Evolutionary conservation across 768 basidiomycete genomes (phyloP).

Genomic region (Boletus edulis): DNA sequence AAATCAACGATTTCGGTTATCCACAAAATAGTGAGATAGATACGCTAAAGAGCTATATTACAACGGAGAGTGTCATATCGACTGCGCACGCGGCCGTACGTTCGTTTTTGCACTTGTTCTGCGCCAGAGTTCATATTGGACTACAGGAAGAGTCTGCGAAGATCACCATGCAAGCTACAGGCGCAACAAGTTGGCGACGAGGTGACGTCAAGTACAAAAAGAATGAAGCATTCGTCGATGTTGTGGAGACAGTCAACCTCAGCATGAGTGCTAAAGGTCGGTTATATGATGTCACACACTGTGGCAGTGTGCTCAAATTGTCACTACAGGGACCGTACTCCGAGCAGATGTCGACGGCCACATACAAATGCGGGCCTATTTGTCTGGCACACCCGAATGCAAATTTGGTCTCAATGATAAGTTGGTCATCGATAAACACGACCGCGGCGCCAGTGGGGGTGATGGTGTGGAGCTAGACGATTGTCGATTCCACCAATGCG

Average conservation of each 20-base stretch:
- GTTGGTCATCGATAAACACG: constrained; percentile 87
- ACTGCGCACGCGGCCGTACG: constrained; percentile 80
- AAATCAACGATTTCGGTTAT: constrained; percentile 98
- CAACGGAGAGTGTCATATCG: constrained; percentile 92
- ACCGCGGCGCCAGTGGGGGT: constrained; percentile 46
- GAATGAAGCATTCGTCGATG: constrained; percentile 99
- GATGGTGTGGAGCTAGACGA: constrained; percentile 96
- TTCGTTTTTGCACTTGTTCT: not conserved
- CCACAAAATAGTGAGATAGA: constrained; percentile 99
- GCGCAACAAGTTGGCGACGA: constrained; percentile 92
- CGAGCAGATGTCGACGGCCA: constrained; percentile 98
- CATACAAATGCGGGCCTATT: constrained; percentile 96
- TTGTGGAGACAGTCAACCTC: constrained; percentile 94
- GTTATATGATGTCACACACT: not conserved
- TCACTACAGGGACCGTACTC: constrained; percentile 69
- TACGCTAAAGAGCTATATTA: constrained; percentile 96
- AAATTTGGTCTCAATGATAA: constrained; percentile 99
- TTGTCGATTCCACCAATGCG: constrained; percentile 98
- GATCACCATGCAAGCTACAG: constrained; percentile 96
- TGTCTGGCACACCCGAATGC: constrained; percentile 96
- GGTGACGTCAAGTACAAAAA: constrained; percentile 98
- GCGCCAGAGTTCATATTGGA: not conserved
- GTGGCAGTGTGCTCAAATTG: not conserved
- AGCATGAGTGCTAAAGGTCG: constrained; percentile 94
- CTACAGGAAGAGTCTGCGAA: constrained; percentile 92